Evolutionary conservation across 176 grass and related monocot species (phyloP).

Genomic region (Musa schizocarpa): DNA sequence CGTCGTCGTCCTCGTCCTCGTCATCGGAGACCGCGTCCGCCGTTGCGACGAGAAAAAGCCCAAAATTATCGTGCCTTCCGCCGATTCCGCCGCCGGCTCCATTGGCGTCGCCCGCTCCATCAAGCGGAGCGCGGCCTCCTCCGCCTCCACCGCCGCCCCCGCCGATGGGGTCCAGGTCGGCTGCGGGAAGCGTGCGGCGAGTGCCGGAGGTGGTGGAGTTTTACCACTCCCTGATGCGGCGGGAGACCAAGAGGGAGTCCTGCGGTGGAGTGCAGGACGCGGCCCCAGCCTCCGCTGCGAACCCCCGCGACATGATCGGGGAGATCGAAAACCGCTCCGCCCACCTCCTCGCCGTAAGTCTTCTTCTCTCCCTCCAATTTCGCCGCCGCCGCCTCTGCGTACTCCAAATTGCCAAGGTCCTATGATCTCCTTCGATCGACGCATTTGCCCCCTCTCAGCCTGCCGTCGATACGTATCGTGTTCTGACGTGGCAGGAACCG

Average conservation of each 20-base stretch:
- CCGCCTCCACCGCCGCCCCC: conserved; percentile 30
- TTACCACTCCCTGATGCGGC: conserved; percentile 86
- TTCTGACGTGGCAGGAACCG: too few species aligned
- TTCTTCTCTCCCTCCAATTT: neutral
- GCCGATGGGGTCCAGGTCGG: conserved; percentile 3
- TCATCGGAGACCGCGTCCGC: conserved; percentile 35
- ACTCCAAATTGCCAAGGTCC: too few species aligned
- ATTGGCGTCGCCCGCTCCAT: neutral
- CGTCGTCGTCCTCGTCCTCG: conserved; percentile 18
- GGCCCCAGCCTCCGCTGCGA: conserved; percentile 21
- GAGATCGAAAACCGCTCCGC: conserved; percentile 89
- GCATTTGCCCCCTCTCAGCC: too few species aligned
- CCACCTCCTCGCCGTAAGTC: conserved; percentile 83
- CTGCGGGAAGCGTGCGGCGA: conserved; percentile 40
- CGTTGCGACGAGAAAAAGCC: conserved; percentile 23
- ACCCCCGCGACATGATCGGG: conserved; percentile 82
- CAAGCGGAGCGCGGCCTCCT: conserved; percentile 3
- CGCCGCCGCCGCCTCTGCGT: too few species aligned
- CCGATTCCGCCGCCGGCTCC: conserved; percentile 47
- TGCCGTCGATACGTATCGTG: too few species aligned
- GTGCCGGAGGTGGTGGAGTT: conserved; percentile 89
- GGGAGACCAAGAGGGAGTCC: conserved; percentile 56
- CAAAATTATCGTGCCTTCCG: conserved; percentile 49
- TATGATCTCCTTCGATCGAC: too few species aligned
- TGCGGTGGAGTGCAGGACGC: neutral